phyloP scores from a whole-genome alignment of 1,139 yeast genomes.

The Pichia sp. region DNA sequence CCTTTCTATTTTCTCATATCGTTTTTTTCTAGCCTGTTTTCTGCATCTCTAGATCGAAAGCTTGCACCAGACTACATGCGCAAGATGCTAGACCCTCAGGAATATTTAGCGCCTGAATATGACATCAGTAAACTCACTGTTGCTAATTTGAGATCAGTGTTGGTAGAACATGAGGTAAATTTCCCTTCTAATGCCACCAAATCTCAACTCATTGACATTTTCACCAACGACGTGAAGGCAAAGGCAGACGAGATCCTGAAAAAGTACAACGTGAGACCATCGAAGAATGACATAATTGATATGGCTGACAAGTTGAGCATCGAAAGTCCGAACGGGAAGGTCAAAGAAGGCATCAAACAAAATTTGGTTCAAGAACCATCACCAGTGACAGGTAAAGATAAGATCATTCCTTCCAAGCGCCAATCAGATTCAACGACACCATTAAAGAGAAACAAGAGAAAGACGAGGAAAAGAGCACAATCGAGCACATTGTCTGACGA shows the following conservation, averaged over 20 bases:
- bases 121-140: constrained; percentile 60
- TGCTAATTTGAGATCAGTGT: constrained; percentile 59
- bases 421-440: not conserved
- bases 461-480: constrained; percentile 8
- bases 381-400: constrained; percentile 6
- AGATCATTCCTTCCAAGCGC: constrained; percentile 16
- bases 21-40: not conserved
- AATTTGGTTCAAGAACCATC: constrained; percentile 5
- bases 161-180: constrained; percentile 53
- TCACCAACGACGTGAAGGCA: constrained; percentile 45
- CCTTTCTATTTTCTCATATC: not conserved
- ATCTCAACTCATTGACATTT: constrained; percentile 51
- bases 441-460: constrained; percentile 7
- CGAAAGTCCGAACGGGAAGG: not conserved
- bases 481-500: constrained; percentile 9
- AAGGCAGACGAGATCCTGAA: constrained; percentile 36
- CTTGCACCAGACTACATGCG: not conserved
- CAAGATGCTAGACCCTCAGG: constrained; percentile 27
- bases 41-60: no score
- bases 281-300: constrained; percentile 10
- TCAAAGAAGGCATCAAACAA: no score
- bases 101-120: constrained; percentile 37
- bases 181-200: constrained; percentile 64
- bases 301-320: not conserved
- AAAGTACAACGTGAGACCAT: constrained; percentile 20